These are phyloP conservation scores for Fusarium sp. DNA, from an alignment of 2,329 filamentous ascomycete species.

Conservation along the genomic window DNA sequence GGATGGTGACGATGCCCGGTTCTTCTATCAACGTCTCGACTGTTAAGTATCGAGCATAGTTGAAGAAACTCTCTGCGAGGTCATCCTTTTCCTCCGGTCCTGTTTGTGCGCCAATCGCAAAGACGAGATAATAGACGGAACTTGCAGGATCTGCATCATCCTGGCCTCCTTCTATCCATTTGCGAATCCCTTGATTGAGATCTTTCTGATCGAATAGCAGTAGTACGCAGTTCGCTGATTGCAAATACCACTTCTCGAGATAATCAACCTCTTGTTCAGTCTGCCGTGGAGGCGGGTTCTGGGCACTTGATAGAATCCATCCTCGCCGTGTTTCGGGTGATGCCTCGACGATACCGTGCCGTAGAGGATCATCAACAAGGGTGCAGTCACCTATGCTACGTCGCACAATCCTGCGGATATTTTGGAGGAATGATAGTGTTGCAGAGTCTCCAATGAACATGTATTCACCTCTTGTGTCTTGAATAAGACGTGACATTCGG, in stretches of 20 bases:
- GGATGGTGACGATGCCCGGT: conserved; percentile 54
- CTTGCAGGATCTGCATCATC: conserved; percentile 38
- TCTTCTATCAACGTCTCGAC: conserved; percentile 54
- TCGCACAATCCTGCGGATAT: conserved; percentile 53
- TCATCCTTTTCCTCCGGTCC: conserved; percentile 54
- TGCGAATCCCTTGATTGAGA: conserved; percentile 44
- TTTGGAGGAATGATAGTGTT: conserved; percentile 54
- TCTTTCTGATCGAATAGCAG: conserved; percentile 53
- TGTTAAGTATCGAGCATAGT: conserved; percentile 54
- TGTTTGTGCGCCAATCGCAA: conserved; percentile 54
- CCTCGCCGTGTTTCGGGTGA: conserved; percentile 49
- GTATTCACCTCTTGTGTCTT: conserved; percentile 53
- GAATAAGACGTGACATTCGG: conserved; percentile 52
- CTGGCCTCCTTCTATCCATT: conserved; percentile 50
- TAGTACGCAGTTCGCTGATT: conserved; percentile 47
- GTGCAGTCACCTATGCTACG: conserved; percentile 51
- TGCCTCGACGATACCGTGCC: conserved; percentile 54
- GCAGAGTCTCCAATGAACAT: conserved; percentile 58
- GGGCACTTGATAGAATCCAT: conserved; percentile 48
- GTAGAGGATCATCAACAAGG: conserved; percentile 54
- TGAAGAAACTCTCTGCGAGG: conserved; percentile 53
- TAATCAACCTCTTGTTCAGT: conserved; percentile 45
- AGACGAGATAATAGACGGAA: conserved; percentile 49
- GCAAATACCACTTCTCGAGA: conserved; percentile 53
- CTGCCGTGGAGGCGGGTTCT: conserved; percentile 46